Base-by-base conservation (phyloP, 2,329 filamentous ascomycete genomes). In the Aspergillus puulaauensis region DNA sequence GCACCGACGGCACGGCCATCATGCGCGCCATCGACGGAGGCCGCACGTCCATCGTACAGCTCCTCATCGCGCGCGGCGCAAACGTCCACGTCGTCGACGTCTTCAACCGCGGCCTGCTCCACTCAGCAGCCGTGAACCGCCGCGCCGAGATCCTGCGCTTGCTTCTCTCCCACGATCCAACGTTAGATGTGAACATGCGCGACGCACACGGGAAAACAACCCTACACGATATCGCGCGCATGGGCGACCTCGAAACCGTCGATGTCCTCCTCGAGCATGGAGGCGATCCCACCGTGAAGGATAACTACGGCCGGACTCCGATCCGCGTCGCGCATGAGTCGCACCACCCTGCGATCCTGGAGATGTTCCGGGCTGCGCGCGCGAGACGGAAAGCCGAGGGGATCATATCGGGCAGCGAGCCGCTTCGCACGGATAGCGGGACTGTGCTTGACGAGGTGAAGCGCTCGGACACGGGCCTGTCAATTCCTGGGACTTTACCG, bases 11-110 rank as follows among this genome's bases (percentile, higher is more conserved):
- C 6, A 58, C 56, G 4, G 56, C 50, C 3, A 41, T 58, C n/a
- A 46, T 58, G 45, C 50, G 56, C 12, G 56, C 56, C 2, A 58
- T 58, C 8, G 56, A 58, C 19, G 3, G 11, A 1, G 31, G 39
- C 14, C 37, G 23, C 6, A 50, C 44, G 11, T 40, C 56, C 19
- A 43, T 40, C 15, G 56, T 58, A 1, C 17, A 54, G 12, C 31
- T 58, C 4, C 51, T 58, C 17, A 40, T 54, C 2, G 7, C 39
- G 1, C 50, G 51, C 0, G 56, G 56, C 3, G 56, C 56, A 27
- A 49, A 58, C 11, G 15, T 58, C n/a, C 56, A 54, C 31, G 50
- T 54, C 45, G 49, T 54, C 27, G 56, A 58, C 39, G 23, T n/a
- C 19, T 54, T 58, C 39, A 45, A 44, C 9, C 50, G 56, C 4